Evolutionary conservation across 805 yeast species (phyloP), one percentile per base, ranked within the genome.

Genomic region (Candida sithepensis): DNA sequence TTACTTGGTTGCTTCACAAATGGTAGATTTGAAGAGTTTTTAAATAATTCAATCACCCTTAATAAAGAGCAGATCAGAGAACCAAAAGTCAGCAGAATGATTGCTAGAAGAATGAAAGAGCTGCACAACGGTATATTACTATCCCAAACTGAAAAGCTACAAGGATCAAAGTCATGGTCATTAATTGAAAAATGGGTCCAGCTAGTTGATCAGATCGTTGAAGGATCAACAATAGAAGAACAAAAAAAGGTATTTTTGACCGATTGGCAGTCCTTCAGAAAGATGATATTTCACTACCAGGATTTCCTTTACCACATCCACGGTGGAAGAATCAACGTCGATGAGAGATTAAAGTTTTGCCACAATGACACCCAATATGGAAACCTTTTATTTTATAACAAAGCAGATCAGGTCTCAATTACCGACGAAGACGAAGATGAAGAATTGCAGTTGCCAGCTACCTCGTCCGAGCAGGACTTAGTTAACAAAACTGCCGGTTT

Each of bases 321-420:
- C 57, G 76, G 75, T 22, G 66, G 65, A 19, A 51, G 45, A 19
- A 67, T 65, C 9, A 64, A 63, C 19, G 65, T 81, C 33, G 67
- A 71, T 42, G 69, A 73, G 13, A 71, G 75, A 45, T 72, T 87
- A 51, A 89, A 80, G 13, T 94, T 94, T 62, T 89, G 97, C 58
- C 99, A 94, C 67, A 94, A 94, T 61, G 99, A 92, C 66, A 86
- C 98, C 0, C 99, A 94, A 66, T 92, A 94, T 64, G 99, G 99
- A 30, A 94, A 94, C 61, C 73, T 94, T 52, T 72, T 94, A 47
- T 79, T 92, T 41, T 68, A 67, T 53, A 62, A 59, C 42, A 65
- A 65, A 40, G 50, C 53, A 28, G 65, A 62, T 26, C 59, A 59
- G 41, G 44, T 60, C 3, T 43, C 59, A 12, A 51, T 64, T 42